Conservation (phyloP, 495 filamentous ascomycete genomes). For the Aspergillus cavernicola region DNA sequence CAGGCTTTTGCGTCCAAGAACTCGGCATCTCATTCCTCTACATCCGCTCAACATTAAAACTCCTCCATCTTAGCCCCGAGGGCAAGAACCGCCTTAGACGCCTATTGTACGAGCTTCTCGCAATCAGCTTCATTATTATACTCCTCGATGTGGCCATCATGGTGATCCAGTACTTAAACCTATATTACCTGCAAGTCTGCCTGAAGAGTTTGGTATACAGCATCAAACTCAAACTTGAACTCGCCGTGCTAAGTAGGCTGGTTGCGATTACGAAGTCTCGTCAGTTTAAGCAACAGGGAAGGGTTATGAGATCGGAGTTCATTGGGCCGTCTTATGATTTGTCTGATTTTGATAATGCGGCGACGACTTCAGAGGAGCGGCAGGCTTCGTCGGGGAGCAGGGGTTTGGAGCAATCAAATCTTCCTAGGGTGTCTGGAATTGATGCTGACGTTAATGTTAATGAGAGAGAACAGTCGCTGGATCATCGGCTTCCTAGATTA, state of each 20-base stretch:
- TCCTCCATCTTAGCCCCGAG: conserved; percentile 31
- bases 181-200: conserved; percentile 41
- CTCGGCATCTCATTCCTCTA: conserved; percentile 47
- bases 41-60: conserved; percentile 37
- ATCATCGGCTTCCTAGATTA: too few species aligned
- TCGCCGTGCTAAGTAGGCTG: conserved; percentile 38
- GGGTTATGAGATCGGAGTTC: neutral
- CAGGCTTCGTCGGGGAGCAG: too few species aligned
- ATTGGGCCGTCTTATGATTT: neutral
- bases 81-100: conserved; percentile 28
- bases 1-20: conserved; percentile 47
- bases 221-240: conserved; percentile 53
- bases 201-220: conserved; percentile 48
- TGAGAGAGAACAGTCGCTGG: too few species aligned
- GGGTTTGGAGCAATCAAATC: too few species aligned
- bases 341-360: too few species aligned
- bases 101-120: conserved; percentile 42
- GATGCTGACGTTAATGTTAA: too few species aligned
- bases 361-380: too few species aligned
- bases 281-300: neutral
- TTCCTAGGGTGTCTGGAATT: too few species aligned
- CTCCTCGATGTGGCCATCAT: conserved; percentile 44
- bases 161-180: conserved; percentile 39
- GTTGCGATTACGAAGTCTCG: conserved; percentile 10
- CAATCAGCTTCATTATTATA: conserved; percentile 41